These are phyloP conservation scores for Catharanthus roseus DNA, from an alignment of 257 asterid species.

Conservation along the genomic window DNA sequence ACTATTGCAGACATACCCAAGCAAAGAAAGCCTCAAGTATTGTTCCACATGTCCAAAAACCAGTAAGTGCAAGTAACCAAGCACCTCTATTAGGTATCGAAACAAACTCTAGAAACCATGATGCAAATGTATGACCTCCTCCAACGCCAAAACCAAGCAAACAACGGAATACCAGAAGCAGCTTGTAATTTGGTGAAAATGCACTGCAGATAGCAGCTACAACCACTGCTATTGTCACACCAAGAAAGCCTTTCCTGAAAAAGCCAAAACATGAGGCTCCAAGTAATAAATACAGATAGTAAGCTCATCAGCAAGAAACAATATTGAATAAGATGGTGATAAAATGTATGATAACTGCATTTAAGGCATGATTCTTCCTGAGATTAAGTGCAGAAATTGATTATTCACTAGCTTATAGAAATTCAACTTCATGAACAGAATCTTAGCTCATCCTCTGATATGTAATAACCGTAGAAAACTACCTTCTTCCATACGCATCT, in stretches of 20 bases:
- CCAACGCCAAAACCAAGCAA: conserved; percentile 43
- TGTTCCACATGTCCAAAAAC: conserved; percentile 41
- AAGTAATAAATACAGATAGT: not conserved
- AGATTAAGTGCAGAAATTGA: not conserved
- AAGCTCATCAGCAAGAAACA: not conserved
- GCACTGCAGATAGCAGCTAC: conserved; percentile 62
- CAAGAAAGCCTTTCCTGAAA: conserved; percentile 62
- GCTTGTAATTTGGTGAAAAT: conserved; percentile 49
- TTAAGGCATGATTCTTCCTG: no score
- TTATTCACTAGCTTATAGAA: not conserved
- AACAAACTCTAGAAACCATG: conserved; percentile 47
- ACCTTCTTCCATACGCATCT: conserved; percentile 77
- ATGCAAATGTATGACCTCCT: conserved; percentile 38
- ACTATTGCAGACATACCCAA: conserved; percentile 30
- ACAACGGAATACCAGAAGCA: conserved; percentile 28
- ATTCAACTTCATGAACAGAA: not conserved
- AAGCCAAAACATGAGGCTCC: not conserved
- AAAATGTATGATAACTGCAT: not conserved
- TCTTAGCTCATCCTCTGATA: no score
- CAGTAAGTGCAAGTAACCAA: no score
- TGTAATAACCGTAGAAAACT: not conserved
- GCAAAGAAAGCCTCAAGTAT: conserved; percentile 41
- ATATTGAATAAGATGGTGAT: no score
- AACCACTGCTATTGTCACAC: conserved; percentile 40
- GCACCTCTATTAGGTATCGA: conserved; percentile 41